A percentile compares a stretch with the other conserved stretches of the same genome.
These are phyloP conservation scores for Bacterosira constricta DNA, from an alignment of 108 stramenopile species.

Conservation along the genomic window DNA sequence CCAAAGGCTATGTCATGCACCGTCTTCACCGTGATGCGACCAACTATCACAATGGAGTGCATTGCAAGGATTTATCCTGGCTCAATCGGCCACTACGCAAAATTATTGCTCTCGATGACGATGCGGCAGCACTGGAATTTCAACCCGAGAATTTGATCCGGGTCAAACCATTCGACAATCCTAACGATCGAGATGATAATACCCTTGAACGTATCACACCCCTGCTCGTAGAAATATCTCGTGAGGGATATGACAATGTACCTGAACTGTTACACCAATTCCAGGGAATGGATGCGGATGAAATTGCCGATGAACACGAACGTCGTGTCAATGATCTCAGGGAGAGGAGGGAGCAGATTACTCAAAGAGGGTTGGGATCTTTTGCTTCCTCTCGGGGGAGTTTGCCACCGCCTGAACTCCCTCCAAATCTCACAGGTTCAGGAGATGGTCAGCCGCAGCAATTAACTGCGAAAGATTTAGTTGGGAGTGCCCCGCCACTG, in stretches of 20 bases:
- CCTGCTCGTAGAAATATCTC: conserved; percentile 85
- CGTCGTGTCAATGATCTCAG: conserved; percentile 64
- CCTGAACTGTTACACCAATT: conserved; percentile 75
- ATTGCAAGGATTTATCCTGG: conserved; percentile 91
- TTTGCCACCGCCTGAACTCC: conserved; percentile 71
- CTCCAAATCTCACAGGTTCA: conserved; percentile 36
- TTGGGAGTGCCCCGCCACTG: conserved; percentile 68
- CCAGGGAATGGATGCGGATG: conserved; percentile 84
- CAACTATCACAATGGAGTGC: conserved; percentile 88
- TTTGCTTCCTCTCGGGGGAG: conserved; percentile 51
- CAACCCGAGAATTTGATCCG: conserved; percentile 93
- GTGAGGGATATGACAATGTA: conserved; percentile 79
- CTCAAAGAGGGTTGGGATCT: conserved; percentile 69
- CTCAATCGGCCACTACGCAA: conserved; percentile 90
- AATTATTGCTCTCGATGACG: conserved; percentile 95
- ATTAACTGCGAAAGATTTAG: conserved; percentile 85
- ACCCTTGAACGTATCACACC: conserved; percentile 84
- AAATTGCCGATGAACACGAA: conserved; percentile 88
- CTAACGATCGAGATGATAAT: conserved; percentile 73
- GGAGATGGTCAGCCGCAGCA: conserved; percentile 33
- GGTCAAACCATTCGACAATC: conserved; percentile 93
- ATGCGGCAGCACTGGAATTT: conserved; percentile 79
- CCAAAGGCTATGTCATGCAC: conserved; percentile 90
- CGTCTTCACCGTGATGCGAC: conserved; percentile 94
- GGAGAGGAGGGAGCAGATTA: conserved; percentile 42